These are phyloP conservation scores for Dothistroma septosporum DNA, from an alignment of 2,329 filamentous ascomycete genomes.

Conservation along the genomic window DNA sequence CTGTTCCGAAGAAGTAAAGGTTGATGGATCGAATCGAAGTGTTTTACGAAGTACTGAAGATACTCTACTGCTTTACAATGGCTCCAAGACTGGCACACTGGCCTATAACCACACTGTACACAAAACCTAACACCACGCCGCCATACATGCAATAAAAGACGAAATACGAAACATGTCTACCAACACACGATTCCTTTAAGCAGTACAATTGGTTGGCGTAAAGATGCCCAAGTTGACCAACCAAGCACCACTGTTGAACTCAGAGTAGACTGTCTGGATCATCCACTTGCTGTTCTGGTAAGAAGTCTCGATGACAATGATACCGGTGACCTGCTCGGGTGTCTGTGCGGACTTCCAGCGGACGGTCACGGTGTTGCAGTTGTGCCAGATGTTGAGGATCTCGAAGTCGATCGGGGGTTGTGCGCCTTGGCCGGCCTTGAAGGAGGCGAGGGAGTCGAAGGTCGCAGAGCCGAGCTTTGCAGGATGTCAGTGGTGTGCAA, in stretches of 20 bases:
- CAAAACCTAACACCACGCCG: not conserved
- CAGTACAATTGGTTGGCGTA: slow-evolving; percentile 26
- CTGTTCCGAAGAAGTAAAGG: not conserved
- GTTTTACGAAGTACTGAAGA: not conserved
- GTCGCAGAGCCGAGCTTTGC: slow-evolving; percentile 26
- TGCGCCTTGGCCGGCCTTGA: slow-evolving; percentile 26
- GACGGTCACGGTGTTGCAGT: slow-evolving; percentile 30
- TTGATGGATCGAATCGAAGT: not conserved
- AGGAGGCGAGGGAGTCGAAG: slow-evolving; percentile 26
- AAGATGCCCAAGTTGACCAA: slow-evolving; percentile 32
- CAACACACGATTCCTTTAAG: slow-evolving; percentile 9
- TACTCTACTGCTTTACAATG: not conserved
- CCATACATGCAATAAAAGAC: not conserved
- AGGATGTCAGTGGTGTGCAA: slow-evolving; percentile 3
- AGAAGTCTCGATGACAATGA: slow-evolving; percentile 31
- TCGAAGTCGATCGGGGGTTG: slow-evolving; percentile 32
- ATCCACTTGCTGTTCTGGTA: slow-evolving; percentile 23
- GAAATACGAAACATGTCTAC: slow-evolving; percentile 3
- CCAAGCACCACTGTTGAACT: slow-evolving; percentile 37
- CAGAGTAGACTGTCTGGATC: slow-evolving; percentile 34
- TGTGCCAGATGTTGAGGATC: slow-evolving; percentile 32
- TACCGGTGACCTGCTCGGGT: slow-evolving; percentile 28
- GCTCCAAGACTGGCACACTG: not conserved
- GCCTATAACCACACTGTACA: not conserved
- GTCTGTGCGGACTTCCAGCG: slow-evolving; percentile 28